Conservation (phyloP, 805 yeast species). For the Kodamaea nitidulidarum region DNA sequence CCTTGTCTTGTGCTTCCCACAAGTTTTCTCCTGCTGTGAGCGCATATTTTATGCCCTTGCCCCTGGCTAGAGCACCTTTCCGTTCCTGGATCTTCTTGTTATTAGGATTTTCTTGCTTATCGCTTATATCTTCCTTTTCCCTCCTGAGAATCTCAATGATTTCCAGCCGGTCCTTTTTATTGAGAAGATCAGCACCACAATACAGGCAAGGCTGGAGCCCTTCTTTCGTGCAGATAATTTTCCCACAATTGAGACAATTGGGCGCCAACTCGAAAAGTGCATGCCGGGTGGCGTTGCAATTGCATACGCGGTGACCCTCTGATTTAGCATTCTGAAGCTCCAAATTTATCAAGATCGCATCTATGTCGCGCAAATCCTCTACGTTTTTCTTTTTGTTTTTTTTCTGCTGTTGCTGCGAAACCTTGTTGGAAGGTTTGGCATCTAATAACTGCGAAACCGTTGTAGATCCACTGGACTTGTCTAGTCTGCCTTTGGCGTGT, state of each 20-base stretch:
- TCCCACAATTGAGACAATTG: slow-evolving; percentile 91
- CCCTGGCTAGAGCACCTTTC: slow-evolving; percentile 11
- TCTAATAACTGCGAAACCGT: slow-evolving; percentile 49
- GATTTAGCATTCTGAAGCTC: slow-evolving; percentile 30
- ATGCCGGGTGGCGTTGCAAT: slow-evolving; percentile 84
- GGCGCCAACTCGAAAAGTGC: slow-evolving; percentile 89
- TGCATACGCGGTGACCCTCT: slow-evolving; percentile 43
- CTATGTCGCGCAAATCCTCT: slow-evolving; percentile 58
- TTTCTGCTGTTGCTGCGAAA: slow-evolving; percentile 23
- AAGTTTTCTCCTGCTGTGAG: slow-evolving; percentile 58
- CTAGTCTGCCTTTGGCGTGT: slow-evolving; percentile 11
- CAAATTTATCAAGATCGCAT: slow-evolving; percentile 53
- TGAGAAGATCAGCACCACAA: slow-evolving; percentile 68
- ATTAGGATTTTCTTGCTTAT: slow-evolving; percentile 18
- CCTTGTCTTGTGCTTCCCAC: slow-evolving; percentile 63
- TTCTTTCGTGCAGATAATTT: slow-evolving; percentile 84
- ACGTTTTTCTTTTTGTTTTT: slow-evolving; percentile 43
- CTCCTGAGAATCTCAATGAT: slow-evolving; percentile 49
- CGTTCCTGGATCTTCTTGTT: slow-evolving; percentile 17
- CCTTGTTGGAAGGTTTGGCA: slow-evolving; percentile 28
- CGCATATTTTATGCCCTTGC: slow-evolving; percentile 45
- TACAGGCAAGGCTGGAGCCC: slow-evolving; percentile 87
- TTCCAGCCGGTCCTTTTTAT: slow-evolving; percentile 55
- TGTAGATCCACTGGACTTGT: slow-evolving; percentile 19
- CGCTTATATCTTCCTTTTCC: slow-evolving; percentile 43